Evolutionary conservation across 208 protist genomes (phyloP), one percentile per base, ranked within the genome.

Genomic region (Crithidia fasciculata): DNA sequence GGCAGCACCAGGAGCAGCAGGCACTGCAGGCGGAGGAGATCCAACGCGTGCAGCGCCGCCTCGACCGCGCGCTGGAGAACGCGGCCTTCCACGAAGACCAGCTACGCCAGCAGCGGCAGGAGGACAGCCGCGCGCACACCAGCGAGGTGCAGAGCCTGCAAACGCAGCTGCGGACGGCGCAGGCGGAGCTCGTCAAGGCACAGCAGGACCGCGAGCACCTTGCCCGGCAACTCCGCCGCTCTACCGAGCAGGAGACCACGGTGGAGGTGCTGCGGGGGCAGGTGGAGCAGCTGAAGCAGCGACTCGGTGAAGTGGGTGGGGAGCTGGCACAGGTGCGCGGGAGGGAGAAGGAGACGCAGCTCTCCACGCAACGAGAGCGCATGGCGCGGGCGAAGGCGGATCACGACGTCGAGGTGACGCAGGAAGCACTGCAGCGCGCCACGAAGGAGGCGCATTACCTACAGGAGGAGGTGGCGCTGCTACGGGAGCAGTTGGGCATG

Each of bases 1-100:
- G 70, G 43, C 88, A 78, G 43, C 66, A 79, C 49, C 52, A 84
- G 40, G 72, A 81, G 39, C 81, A 86, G 61, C 53, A 92, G 18
- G 72, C 76, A 10, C 56, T 72, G 58, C 83, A 87, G 47, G 43
- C 64, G 8, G 86, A 83, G 16, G 82, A 89, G 68, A 55, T 85
- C 6, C 63, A 82, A 41, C 90, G 85, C 4, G 77, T 95, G 49
- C 87, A 88, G 61, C 81, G 85, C 12, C 81, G 79, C 10, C 62
- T 92, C 12, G 82, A 92, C n/a, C 72, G 82, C 13, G 82, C 86
- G 52, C 72, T 86, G 49, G 84, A 93, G 54, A 69, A 80, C 41
- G 78, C 75, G 7, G 44, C 76, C 55, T 84, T 85, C 45, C 77
- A 69, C 19, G 82, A 77, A 15, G 82, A 88, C 15, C 78, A 86